Base-by-base conservation (phyloP, 2,329 filamentous ascomycete species). In the Apiospora rasikravindrae region DNA sequence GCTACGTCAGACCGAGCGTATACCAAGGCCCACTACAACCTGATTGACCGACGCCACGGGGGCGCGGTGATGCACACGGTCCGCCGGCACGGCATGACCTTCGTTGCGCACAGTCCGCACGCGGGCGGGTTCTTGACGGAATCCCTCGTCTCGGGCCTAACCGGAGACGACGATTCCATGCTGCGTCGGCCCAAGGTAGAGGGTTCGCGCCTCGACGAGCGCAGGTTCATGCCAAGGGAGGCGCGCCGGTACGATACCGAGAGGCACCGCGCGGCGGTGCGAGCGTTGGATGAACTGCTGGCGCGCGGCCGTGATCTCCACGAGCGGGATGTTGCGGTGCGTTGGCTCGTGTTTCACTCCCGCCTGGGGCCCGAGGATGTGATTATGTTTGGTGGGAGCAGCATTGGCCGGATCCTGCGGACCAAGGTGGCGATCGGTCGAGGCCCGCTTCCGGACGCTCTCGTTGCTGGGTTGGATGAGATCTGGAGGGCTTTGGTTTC, bases 351-450 rank as follows among this genome's bases (percentile, higher is more conserved):
- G 0, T 73, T 71, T 42, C 74, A 77, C 45, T 76, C 75, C 5
- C 26, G 71, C 42, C 71, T 76, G 24, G 16, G 49, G 4, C 69
- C 73, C 2, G 22, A 61, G 11, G 74, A 77, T 37, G 70, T 40
- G 22, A 73, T 77, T 11, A 73, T 77, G 2, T 53, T 77, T 26
- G 74, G 74, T 33, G 73, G 73, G 49, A 77, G 75, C 44, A 74
- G 74, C 53, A 42, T 73, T 44, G 69, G 24, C 2, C 74, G 74
- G 19, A 71, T 73, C n/a, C 61, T 70, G 6, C 40, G 44, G 40
- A 70, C 29, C 2, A 24, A 37, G 29, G 51, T 37, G 33, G 69
- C 53, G 13, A 29, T 64, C n/a, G 14, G 14, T 22, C 37, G 66
- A 13, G 53, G 53, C 5, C 53, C 37, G 4, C 49, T 66, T n/a